These are phyloP conservation scores for Saturnispora serradocipensis DNA, from an alignment of 805 yeast genomes.

Conservation along the genomic window DNA sequence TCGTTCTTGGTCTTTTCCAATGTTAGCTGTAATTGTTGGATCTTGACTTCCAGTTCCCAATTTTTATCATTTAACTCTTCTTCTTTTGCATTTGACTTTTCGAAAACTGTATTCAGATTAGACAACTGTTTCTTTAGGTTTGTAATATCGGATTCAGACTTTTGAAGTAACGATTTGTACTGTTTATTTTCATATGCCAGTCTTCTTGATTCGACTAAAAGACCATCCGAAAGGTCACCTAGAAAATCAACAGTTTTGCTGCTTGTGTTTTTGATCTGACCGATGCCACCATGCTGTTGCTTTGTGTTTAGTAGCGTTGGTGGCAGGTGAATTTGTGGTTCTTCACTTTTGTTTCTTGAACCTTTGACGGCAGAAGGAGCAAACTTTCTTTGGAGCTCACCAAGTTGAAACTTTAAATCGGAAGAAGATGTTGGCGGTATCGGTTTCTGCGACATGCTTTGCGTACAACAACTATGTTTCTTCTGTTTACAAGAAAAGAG, in stretches of 20 bases:
- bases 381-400: slow-evolving; percentile 32
- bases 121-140: slow-evolving; percentile 29
- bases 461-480: not conserved
- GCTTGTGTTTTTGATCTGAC: slow-evolving; percentile 21
- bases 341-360: slow-evolving; percentile 4
- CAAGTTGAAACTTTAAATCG: slow-evolving; percentile 33
- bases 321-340: slow-evolving; percentile 17
- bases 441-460: not conserved
- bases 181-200: slow-evolving; percentile 54
- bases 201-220: slow-evolving; percentile 60
- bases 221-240: slow-evolving; percentile 64
- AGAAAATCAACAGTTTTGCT: slow-evolving; percentile 58
- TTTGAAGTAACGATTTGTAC: slow-evolving; percentile 34
- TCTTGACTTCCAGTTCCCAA: slow-evolving; percentile 59
- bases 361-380: slow-evolving; percentile 5
- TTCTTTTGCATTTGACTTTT: slow-evolving; percentile 32
- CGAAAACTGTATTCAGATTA: slow-evolving; percentile 27
- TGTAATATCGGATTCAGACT: slow-evolving; percentile 34
- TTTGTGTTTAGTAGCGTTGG: slow-evolving; percentile 9
- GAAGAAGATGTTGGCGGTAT: slow-evolving; percentile 18
- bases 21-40: slow-evolving; percentile 32
- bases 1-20: slow-evolving; percentile 33
- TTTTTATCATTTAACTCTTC: slow-evolving; percentile 48
- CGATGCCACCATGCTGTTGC: slow-evolving; percentile 4
- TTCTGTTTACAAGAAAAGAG: not conserved